These are phyloP conservation scores for Pseudogymnoascus sp. DNA, from an alignment of 2,329 filamentous ascomycete genomes.

Conservation along the genomic window DNA sequence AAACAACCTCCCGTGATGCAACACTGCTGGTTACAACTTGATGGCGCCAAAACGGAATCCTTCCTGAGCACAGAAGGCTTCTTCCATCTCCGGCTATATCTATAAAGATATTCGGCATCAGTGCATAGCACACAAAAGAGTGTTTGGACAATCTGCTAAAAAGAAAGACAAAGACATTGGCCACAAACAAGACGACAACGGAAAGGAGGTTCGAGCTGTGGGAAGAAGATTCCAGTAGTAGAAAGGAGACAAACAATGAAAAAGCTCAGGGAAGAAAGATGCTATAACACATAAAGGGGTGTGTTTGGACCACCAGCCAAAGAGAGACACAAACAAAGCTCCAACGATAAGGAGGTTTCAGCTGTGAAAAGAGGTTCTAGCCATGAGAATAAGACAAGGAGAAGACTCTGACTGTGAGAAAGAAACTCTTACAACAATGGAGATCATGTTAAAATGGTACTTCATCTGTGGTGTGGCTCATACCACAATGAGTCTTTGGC, in stretches of 20 bases:
- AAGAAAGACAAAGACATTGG: not conserved
- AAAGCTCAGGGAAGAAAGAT: no score
- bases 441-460: not conserved
- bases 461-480: not conserved
- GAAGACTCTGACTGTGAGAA: not conserved
- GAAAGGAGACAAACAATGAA: not conserved
- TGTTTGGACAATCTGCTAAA: not conserved
- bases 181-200: not conserved
- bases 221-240: not conserved
- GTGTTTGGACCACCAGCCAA: not conserved
- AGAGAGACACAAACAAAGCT: not conserved
- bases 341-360: not conserved
- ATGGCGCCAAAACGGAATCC: not conserved
- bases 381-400: not conserved
- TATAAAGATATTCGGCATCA: not conserved
- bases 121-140: not conserved
- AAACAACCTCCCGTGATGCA: not conserved
- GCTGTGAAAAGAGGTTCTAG: not conserved
- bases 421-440: not conserved
- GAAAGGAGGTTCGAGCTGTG: not conserved
- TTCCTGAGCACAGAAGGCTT: not conserved
- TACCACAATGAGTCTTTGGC: not conserved
- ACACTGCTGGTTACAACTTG: not conserved
- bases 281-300: no score
- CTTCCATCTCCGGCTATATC: not conserved